Conservation (phyloP, 148 eudicot genomes). For the Fagopyrum homotropicum region DNA sequence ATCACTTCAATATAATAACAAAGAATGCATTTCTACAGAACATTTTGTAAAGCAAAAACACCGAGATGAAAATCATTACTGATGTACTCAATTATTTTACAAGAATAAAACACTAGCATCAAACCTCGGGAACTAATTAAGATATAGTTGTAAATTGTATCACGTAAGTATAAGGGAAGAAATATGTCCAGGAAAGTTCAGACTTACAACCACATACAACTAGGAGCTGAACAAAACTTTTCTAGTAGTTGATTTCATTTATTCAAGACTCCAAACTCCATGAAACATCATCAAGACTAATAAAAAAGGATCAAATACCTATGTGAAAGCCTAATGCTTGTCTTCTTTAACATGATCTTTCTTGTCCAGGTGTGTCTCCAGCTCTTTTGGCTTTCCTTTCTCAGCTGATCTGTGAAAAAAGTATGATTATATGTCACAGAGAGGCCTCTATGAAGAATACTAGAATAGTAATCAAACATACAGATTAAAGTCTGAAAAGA, state of each 20-base stretch:
- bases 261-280: background rate
- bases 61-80: background rate
- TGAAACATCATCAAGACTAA: background rate
- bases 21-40: background rate
- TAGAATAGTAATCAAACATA: too few species aligned
- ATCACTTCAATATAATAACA: background rate
- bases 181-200: background rate
- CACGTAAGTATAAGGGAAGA: background rate
- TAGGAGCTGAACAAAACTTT: background rate
- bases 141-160: background rate
- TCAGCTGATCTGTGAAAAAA: conserved; percentile 23
- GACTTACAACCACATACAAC: background rate
- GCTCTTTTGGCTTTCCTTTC: conserved; percentile 30
- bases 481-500: background rate
- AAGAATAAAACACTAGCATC: background rate
- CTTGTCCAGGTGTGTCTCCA: conserved; percentile 19
- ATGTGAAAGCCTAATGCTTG: conserved; percentile 11
- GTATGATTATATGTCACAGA: background rate
- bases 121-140: background rate
- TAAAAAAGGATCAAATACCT: background rate
- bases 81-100: background rate
- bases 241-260: background rate
- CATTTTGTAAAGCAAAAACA: background rate
- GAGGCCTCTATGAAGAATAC: too few species aligned
- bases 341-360: conserved; percentile 29